Percentiles rank a stretch among this genome's conserved stretches.
Evolutionary conservation across 129 eudicot genomes (phyloP).

Genomic region (sunflower (Helianthus annuus)): HanXRQr2.0-SUNRISE NC_035446.2:160546567-160547066

Average conservation of each 20-base stretch:
- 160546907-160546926: constrained; percentile 93
- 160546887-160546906: constrained; percentile 95
- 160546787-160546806: constrained; percentile 38
- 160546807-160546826: constrained; percentile 46
- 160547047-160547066: constrained; percentile 85
- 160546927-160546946: constrained; percentile 92
- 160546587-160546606: constrained; percentile 83
- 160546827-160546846: constrained; percentile 47
- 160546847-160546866: constrained; percentile 56
- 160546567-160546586: constrained; percentile 97
- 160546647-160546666: constrained; percentile 45
- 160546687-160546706: constrained; percentile 56
- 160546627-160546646: constrained; percentile 95
- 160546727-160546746: constrained; percentile 69
- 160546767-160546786: constrained; percentile 50
- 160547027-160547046: constrained; percentile 87
- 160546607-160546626: constrained; percentile 68
- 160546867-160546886: constrained; percentile 90
- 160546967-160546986: constrained; percentile 94
- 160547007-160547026: constrained; percentile 79
- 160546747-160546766: constrained; percentile 88
- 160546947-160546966: constrained; percentile 76
- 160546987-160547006: constrained; percentile 82
- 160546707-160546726: constrained; percentile 59
- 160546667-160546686: constrained; percentile 46